phyloP scores from a whole-genome alignment of 1,284 basidiomycete genomes.

The Filobasidium uniguttulatum region DNA sequence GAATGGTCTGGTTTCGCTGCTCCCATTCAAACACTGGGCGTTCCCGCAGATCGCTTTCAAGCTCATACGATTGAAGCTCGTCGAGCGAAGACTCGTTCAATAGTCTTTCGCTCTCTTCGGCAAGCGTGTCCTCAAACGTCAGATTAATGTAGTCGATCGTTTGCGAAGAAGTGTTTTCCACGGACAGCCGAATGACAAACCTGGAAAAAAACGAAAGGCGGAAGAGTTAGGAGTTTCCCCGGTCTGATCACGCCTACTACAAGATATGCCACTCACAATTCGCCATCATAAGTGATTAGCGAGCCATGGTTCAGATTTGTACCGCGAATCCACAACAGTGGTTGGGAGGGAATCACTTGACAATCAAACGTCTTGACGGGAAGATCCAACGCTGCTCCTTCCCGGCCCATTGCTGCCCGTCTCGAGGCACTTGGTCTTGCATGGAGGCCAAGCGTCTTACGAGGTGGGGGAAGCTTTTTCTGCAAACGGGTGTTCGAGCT shows the following conservation, averaged over 20 bases:
- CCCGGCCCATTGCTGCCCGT: too few species aligned
- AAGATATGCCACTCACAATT: slow-evolving; percentile 49
- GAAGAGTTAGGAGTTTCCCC: not conserved
- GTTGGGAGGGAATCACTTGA: slow-evolving; percentile 69
- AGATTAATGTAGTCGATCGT: slow-evolving; percentile 74
- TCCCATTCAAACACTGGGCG: slow-evolving; percentile 71
- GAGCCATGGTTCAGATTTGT: slow-evolving; percentile 81
- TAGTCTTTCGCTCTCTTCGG: slow-evolving; percentile 56
- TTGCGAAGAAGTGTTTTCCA: slow-evolving; percentile 72
- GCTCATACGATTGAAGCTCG: slow-evolving; percentile 76
- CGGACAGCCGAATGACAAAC: slow-evolving; percentile 61
- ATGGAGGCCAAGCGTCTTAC: too few species aligned
- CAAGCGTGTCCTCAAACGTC: slow-evolving; percentile 77
- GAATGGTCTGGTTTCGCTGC: slow-evolving; percentile 35
- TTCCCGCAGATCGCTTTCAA: slow-evolving; percentile 66
- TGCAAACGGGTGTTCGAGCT: too few species aligned
- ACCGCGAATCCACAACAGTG: slow-evolving; percentile 66
- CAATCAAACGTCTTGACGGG: too few species aligned
- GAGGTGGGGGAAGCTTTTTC: too few species aligned
- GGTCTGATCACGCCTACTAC: not conserved
- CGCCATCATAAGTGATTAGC: slow-evolving; percentile 85
- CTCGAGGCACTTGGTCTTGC: too few species aligned
- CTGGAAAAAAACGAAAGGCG: slow-evolving; percentile 39
- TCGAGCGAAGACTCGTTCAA: slow-evolving; percentile 65
- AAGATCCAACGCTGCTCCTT: too few species aligned